These are phyloP conservation scores for Chrysoporthe puriensis DNA, from an alignment of 2,329 filamentous ascomycete genomes.

Conservation along the genomic window DNA sequence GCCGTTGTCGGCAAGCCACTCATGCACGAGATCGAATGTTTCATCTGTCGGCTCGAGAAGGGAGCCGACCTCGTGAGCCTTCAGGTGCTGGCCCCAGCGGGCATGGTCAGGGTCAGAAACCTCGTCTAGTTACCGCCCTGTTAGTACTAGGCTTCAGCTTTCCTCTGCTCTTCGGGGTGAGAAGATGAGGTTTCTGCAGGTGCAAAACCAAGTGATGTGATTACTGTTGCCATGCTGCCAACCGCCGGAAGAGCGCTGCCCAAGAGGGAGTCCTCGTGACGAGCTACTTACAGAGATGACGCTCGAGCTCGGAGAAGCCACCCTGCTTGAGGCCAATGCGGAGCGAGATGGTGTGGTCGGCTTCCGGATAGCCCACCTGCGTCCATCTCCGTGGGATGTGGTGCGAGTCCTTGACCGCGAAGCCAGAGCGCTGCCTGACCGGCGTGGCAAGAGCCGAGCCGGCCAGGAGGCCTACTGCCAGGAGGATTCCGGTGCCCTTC, in stretches of 20 bases:
- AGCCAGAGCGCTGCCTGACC: conserved; percentile 24
- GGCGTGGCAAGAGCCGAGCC: conserved; percentile 20
- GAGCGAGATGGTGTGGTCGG: conserved; percentile 53
- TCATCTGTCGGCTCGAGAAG: conserved; percentile 57
- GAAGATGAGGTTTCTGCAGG: no score
- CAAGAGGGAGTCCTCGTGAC: no score
- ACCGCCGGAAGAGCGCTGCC: no score
- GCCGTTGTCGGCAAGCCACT: conserved; percentile 59
- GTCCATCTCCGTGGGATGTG: conserved; percentile 55
- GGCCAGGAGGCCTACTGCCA: conserved; percentile 19
- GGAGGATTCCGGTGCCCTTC: conserved; percentile 21
- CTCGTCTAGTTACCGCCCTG: conserved; percentile 33
- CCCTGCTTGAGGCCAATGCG: conserved; percentile 63
- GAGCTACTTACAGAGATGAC: conserved; percentile 46
- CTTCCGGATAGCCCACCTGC: conserved; percentile 49
- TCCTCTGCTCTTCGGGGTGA: not conserved
- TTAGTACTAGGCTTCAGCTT: not conserved
- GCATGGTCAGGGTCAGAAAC: conserved; percentile 50
- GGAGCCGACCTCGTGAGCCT: conserved; percentile 53
- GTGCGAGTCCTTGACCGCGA: conserved; percentile 58
- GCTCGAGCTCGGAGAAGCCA: conserved; percentile 58
- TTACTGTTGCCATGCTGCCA: no score
- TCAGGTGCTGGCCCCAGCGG: conserved; percentile 55
- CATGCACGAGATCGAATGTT: conserved; percentile 54
- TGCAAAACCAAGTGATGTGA: no score